Base-by-base conservation (phyloP, 2,329 filamentous ascomycete genomes). In the Berkeleyomyces basicola region DNA sequence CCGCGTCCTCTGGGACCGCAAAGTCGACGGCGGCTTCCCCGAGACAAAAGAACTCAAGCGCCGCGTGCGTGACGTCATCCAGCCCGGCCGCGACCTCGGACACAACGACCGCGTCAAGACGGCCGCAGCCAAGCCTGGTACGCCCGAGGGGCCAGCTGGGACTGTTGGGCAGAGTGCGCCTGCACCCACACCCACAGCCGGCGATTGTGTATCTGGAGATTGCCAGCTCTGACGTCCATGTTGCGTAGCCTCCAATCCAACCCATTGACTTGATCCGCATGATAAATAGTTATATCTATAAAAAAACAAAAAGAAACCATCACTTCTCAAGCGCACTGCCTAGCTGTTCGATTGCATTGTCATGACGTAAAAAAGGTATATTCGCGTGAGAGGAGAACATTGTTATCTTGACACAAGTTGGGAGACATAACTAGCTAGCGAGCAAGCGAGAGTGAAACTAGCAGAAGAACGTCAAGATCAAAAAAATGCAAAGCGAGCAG, bases 31-130 rank as follows among this genome's bases (percentile, higher is more conserved):
- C 39, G 91, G 93, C 0, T 99, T 99, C 73, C 93, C 92, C 65
- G 90, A 96, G 75, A 90, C 88, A 1, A 96, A 96, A 74, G 85
- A 92, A 67, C 79, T 96, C 51, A 96, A 97, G 75, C 84, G 90
- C 65, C 79, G 85, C 14, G 83, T 96, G 4, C 78, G 92, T 64
- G 88, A 96, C 74, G 79, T 88, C 60, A 84, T 96, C 68, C 85
- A 93, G 69, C 92, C 91, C 0, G 78, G 76, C 0, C 79, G 87
- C 66, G 81, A 92, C 70, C 75, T 96, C 61, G 92, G 92, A 0
- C 92, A 97, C 74, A 85, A 90, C 33, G 87, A 91, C 72, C 77
- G 82, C 62, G 72, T 43, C 7, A 61, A 62, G 49, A 57, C 55
- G 59, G 6, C 31, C 3, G n/a, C 36, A 16, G 51, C 14, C 10